These are phyloP conservation scores for Podospora comata DNA, from an alignment of 495 filamentous ascomycete species.

Conservation along the genomic window DNA sequence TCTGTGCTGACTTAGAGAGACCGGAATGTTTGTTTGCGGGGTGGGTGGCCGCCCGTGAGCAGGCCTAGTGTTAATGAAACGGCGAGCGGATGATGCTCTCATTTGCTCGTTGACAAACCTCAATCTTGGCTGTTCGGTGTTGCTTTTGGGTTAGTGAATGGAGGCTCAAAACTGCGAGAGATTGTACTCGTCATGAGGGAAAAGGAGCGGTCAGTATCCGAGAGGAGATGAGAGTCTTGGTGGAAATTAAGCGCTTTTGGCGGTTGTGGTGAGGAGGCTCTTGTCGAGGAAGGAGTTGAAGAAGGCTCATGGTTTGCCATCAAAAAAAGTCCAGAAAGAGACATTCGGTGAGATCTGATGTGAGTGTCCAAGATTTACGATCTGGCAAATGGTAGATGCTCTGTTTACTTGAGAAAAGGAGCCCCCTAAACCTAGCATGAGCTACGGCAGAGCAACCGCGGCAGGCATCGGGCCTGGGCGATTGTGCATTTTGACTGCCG, in stretches of 20 bases:
- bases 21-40: neutral
- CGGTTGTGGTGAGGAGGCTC: neutral
- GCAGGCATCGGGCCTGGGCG: neutral
- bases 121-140: neutral
- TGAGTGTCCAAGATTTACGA: neutral
- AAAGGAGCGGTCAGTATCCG: neutral
- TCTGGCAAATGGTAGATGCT: neutral
- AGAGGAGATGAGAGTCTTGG: neutral
- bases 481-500: neutral
- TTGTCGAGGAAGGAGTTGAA: neutral
- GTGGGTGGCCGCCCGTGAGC: neutral
- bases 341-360: neutral
- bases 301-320: neutral
- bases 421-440: neutral
- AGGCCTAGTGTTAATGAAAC: neutral
- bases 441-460: neutral
- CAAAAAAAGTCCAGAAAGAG: neutral
- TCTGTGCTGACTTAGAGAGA: neutral
- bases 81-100: neutral
- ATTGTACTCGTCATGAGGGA: neutral
- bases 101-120: neutral
- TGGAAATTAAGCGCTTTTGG: neutral
- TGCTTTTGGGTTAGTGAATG: neutral
- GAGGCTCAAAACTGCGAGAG: neutral
- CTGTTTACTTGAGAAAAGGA: neutral